Evolutionary conservation across 345 rosid species (phyloP), one percentile per base, ranked within the genome.

Genomic region (Moricandia arvensis): DNA sequence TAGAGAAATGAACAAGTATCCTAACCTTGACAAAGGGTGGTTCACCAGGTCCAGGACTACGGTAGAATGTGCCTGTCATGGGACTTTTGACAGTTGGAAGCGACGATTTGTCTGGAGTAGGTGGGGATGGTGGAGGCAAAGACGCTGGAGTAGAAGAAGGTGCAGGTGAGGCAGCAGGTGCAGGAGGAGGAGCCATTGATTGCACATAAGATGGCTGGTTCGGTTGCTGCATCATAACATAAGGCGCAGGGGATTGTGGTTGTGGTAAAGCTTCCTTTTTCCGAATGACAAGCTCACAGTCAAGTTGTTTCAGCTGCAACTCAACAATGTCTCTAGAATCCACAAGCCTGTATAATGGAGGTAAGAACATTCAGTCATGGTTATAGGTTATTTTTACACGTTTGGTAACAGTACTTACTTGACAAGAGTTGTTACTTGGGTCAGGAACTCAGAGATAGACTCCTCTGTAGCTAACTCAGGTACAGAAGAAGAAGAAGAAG

Each of bases 41-140:
- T 83, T 87, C 96, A 55, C 93, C 85, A 9, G 98, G 98, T 33
- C 15, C 94, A 3, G 96, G 73, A 83, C 91, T 82, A 59, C 93
- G 82, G 80, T 93, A 93, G 79, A 93, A 87, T 58, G 95, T 93
- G 65, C 98, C 98, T 3, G 95, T 90, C 98, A 93, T 93, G 21
- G 98, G 96, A 66, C 93, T 89, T 81, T 86, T 87, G 57, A 93
- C 83, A 74, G 95, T 80, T 15, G 90, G 96, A 83, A 68, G 88
- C 2, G 85, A 89, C 57, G 95, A 85, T 69, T 87, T 88, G 15
- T 85, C 62, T 2, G 86, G 63, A 78, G 82, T 74, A 15, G 83
- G 81, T 69, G 91, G 74, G 59, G 86, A 60, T 45, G 87, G 74
- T 51, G 88, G 29, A 59, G 87, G 76, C 37, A 85, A 41, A 66